Evolutionary conservation across 2,329 filamentous ascomycete species (phyloP).

Genomic region (Fusarium sp.): DNA sequence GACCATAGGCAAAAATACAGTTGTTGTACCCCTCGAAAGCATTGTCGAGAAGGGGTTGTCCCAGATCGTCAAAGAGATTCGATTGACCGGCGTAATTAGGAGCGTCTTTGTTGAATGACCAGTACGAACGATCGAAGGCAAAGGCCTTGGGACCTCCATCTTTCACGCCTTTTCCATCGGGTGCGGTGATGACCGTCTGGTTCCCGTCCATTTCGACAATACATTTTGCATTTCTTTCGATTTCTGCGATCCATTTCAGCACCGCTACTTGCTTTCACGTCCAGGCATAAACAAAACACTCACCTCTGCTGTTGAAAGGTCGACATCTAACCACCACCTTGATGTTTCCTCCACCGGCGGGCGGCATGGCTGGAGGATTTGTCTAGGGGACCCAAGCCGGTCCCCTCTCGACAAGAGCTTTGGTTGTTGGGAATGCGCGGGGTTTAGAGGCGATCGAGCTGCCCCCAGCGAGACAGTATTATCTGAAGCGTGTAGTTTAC

Average conservation of each 20-base stretch:
- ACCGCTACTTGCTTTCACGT: conserved; percentile 1
- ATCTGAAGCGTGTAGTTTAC: conserved; percentile 24
- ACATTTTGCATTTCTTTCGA: conserved; percentile 91
- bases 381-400: conserved; percentile 50
- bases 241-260: conserved; percentile 66
- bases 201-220: conserved; percentile 95
- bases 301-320: conserved; percentile 96
- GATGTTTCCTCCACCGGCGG: conserved; percentile 89
- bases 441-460: conserved; percentile 27
- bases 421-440: conserved; percentile 43
- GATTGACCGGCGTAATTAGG: conserved; percentile 89
- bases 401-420: conserved; percentile 45
- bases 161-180: conserved; percentile 74
- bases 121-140: conserved; percentile 96
- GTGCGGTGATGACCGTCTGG: conserved; percentile 86
- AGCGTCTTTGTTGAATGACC: conserved; percentile 90
- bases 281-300: conserved; percentile 36
- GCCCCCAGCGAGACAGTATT: conserved; percentile 8
- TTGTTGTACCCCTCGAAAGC: conserved; percentile 99
- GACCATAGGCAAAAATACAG: conserved; percentile 98
- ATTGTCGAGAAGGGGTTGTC: conserved; percentile 92
- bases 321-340: conserved; percentile 98
- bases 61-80: conserved; percentile 86
- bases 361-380: conserved; percentile 49
- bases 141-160: conserved; percentile 82